Evolutionary conservation across 805 yeast genomes (phyloP).

Genomic region (Komagataella mondaviorum): DNA sequence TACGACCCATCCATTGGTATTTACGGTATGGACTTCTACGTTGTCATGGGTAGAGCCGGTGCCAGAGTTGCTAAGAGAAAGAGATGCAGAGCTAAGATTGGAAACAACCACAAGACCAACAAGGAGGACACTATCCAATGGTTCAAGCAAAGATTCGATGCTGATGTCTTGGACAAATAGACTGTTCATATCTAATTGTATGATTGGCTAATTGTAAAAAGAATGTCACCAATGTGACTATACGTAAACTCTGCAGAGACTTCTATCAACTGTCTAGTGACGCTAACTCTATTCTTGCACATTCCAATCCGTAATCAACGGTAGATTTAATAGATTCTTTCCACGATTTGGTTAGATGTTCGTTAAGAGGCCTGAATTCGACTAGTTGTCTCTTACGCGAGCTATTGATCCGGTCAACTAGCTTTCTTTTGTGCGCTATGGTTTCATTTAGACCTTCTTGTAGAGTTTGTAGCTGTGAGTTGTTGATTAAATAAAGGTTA

Average conservation of each 20-base stretch:
- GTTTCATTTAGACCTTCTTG: constrained; percentile 14
- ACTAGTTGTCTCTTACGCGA: constrained; percentile 29
- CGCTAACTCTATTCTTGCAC: constrained; percentile 11
- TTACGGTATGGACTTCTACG: constrained; percentile 99
- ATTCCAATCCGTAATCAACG: constrained; percentile 23
- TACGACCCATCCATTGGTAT: constrained; percentile 99
- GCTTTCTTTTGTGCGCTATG: constrained; percentile 23
- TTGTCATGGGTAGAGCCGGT: constrained; percentile 99
- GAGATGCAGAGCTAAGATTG: constrained; percentile 81
- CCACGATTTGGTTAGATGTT: constrained; percentile 37
- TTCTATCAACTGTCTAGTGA: not conserved
- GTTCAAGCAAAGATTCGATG: constrained; percentile 99
- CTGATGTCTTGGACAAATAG: constrained; percentile 85
- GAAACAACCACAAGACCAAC: constrained; percentile 84
- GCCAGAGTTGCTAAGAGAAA: constrained; percentile 97
- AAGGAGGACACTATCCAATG: constrained; percentile 93
- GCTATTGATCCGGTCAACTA: constrained; percentile 26
- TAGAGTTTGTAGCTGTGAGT: constrained; percentile 17
- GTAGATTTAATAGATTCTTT: constrained; percentile 27
- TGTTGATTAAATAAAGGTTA: constrained; percentile 23
- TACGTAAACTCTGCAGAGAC: not conserved
- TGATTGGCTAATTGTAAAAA: not conserved
- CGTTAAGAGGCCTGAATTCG: constrained; percentile 28
- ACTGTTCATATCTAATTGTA: constrained; percentile 5
- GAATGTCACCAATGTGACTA: not conserved